Conservation (phyloP, 1,139 yeast genomes). For the Pichiaceae sp. region DNA sequence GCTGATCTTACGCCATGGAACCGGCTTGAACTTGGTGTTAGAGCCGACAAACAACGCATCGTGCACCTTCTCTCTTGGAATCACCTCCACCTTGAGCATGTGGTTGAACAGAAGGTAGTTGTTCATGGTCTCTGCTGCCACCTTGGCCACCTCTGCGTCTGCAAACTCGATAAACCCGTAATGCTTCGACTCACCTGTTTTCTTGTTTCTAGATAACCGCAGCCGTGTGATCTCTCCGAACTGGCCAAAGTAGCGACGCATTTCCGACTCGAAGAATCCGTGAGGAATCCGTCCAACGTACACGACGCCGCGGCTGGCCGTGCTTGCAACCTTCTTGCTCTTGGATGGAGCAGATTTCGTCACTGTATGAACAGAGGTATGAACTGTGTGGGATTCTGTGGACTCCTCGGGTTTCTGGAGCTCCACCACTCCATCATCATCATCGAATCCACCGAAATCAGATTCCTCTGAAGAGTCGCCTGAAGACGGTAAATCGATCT, state of each 20-base stretch:
- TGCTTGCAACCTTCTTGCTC: conserved; percentile 21
- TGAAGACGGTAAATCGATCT: no score
- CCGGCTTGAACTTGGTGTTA: conserved; percentile 44
- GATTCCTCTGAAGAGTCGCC: no score
- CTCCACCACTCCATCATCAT: conserved; percentile 8
- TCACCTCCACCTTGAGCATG: conserved; percentile 57
- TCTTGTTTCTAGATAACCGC: conserved; percentile 80
- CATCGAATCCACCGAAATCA: no score
- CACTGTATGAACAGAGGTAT: conserved; percentile 19
- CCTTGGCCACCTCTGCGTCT: conserved; percentile 64
- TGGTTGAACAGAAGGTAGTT: conserved; percentile 87
- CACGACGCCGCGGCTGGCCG: conserved; percentile 49
- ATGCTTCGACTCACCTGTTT: conserved; percentile 87
- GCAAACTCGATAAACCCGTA: conserved; percentile 86
- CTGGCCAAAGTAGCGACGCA: conserved; percentile 75
- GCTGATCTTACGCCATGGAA: conserved; percentile 55
- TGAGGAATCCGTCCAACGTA: conserved; percentile 90
- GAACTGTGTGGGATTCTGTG: conserved; percentile 17
- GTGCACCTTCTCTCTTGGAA: conserved; percentile 37
- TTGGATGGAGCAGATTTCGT: conserved; percentile 19
- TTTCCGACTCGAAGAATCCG: conserved; percentile 82
- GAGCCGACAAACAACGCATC: conserved; percentile 46
- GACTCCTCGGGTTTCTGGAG: conserved; percentile 13
- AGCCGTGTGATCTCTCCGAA: conserved; percentile 78
- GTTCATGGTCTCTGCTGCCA: conserved; percentile 94